A percentile compares a stretch with the other conserved stretches of the same genome.
phyloP scores from a whole-genome alignment of 352 stramenopile species.

The Elongisporangium undulatum region DNA sequence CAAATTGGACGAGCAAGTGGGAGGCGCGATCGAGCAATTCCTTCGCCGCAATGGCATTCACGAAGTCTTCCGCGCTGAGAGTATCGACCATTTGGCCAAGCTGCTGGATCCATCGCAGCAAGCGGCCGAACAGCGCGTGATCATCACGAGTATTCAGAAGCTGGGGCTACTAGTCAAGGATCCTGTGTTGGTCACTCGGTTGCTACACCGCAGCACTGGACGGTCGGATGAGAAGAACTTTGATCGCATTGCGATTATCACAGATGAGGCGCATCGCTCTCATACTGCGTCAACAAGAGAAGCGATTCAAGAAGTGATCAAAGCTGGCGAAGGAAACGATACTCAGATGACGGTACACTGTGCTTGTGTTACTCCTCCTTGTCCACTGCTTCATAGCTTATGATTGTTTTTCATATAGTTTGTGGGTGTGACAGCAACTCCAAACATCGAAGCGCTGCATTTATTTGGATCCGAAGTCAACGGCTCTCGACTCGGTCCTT shows the following conservation, averaged over 20 bases:
- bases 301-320: slow-evolving; percentile 61
- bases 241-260: slow-evolving; percentile 73
- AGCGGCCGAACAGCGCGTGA: slow-evolving; percentile 40
- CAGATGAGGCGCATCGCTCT: slow-evolving; percentile 80
- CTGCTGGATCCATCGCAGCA: slow-evolving; percentile 31
- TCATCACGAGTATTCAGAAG: slow-evolving; percentile 83
- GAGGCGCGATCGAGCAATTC: slow-evolving; percentile 63
- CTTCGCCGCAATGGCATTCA: slow-evolving; percentile 68
- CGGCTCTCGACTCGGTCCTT: slow-evolving; percentile 24
- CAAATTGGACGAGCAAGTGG: slow-evolving; percentile 82
- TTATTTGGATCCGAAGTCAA: slow-evolving; percentile 48
- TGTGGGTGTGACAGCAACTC: slow-evolving; percentile 77
- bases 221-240: slow-evolving; percentile 14
- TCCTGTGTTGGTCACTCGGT: slow-evolving; percentile 53
- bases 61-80: slow-evolving; percentile 67
- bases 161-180: slow-evolving; percentile 67
- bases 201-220: slow-evolving; percentile 42
- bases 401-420: slow-evolving; percentile 35
- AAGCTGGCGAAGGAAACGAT: slow-evolving; percentile 30
- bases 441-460: slow-evolving; percentile 54
- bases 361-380: background rate
- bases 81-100: slow-evolving; percentile 59
- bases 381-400: background rate
- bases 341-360: slow-evolving; percentile 35
- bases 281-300: slow-evolving; percentile 63